Base-by-base conservation (phyloP, 805 yeast species). In the Candida sanyiensis region DNA sequence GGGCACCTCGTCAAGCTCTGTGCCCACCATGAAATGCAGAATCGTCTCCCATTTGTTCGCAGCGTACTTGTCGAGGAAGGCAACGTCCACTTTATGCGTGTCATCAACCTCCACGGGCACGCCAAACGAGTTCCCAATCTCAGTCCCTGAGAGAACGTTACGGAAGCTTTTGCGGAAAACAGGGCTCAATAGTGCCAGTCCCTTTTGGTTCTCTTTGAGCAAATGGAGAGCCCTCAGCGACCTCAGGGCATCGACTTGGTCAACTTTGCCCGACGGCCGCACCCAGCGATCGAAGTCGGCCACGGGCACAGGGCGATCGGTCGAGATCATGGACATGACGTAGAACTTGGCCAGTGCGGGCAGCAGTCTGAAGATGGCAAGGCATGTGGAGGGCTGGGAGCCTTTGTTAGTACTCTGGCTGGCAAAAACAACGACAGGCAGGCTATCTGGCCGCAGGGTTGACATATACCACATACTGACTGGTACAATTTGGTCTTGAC, bases 21-120 rank as follows among this genome's bases (percentile, higher is more conserved):
- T 86, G 2, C 97, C 96, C 31, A 93, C 99, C 97, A 93, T 90
- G 64, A 82, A 93, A 67, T 93, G 97, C 51, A 93, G 67, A 49
- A 93, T 90, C 7, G 86, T 77, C 57, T 93, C 99, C 98, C 98
- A 93, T 56, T 83, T 87, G 33, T 72, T 74, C 6, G 87, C 73
- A 11, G 96, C 95, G 61, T 87, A 89, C 28, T 68, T 67, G 49
- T 86, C 94, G 34, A 90, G 66, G 51, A 80, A 82, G 26, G 69
- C 72, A n/a, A 78, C 61, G 33, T 75, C 78, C 5, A 83, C 82
- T 22, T 64, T 64, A 39, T 74, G 72, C 32, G 75, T 72, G 44
- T 78, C 80, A 7, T 69, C 67, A 27, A 70, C 64, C 16, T 73
- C 73, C 38, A 77, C 72, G 25, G 84, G 71, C 32, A 75, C 77